Evolutionary conservation across 106 monocot genomes (phyloP), one percentile per base, ranked within the genome.

Genomic region (Apostasia ramifera): DNA sequence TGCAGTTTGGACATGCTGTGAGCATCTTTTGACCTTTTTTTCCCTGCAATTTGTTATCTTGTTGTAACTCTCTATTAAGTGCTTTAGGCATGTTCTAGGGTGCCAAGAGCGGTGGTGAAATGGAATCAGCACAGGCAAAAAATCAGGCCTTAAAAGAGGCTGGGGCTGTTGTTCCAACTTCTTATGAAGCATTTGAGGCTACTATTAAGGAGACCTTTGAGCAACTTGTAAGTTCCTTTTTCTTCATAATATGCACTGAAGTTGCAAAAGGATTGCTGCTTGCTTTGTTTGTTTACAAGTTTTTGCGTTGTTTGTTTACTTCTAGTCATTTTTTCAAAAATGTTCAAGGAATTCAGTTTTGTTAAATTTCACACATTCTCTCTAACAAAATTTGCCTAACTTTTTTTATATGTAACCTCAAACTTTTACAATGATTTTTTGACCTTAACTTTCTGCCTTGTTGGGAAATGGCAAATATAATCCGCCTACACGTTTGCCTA

Each of bases 1-100:
- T 97, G 66, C 95, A 97, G 70, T 97, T 97, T 84, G 95, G 95
- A 10, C 95, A 97, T 76, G 95, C 92, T 68, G 95, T 97, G 51
- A 97, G 92, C 92, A 59, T 52, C n/a, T 55, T 43, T 48, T 47
- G 3, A 55, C 10, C 14, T 45, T 59, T 4, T 59, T 63, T 12
- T 53, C 40, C 59, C 42, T 44, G 2, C 44, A 47, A 40, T 55
- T n/a, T 78, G 1, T 44, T 70, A 42, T 45, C 38, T 9, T 59
- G 39, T 51, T 48, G 8, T 63, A 47, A 15, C n/a, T n/a, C 44
- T 59, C 8, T 43, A 49, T 4, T 75, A 56, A 52, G 65, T 2
- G 40, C 55, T 0, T 66, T 57, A 9, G 55, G 41, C 26, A 26
- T 61, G 14, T 61, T 73, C 58, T 59, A 97, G 97, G 97, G 92